A percentile compares a stretch with the other conserved stretches of the same genome.
These are phyloP conservation scores for Stephanodiscus triporus DNA, from an alignment of 108 stramenopile genomes.

Conservation along the genomic window DNA sequence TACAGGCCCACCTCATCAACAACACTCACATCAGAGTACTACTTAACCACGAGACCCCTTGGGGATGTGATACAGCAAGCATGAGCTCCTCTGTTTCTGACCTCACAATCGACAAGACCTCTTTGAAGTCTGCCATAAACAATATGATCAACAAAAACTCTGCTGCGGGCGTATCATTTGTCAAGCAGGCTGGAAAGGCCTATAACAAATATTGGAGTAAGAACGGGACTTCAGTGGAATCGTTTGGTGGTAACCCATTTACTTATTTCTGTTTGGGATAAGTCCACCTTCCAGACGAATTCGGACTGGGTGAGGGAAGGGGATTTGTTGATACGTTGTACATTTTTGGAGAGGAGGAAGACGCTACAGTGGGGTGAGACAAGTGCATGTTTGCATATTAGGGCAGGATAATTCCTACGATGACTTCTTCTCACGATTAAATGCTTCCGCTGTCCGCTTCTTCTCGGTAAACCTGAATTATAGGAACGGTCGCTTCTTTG, in stretches of 20 bases:
- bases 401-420: no score
- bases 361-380: no score
- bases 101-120: constrained; percentile 13
- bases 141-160: neutral
- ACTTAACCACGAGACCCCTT: constrained; percentile 21
- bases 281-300: constrained; percentile 8
- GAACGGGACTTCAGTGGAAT: neutral
- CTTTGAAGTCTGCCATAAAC: constrained; percentile 8
- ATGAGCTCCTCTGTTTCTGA: constrained; percentile 27
- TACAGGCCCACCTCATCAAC: neutral
- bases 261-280: constrained; percentile 29
- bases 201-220: neutral
- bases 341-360: no score
- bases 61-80: neutral
- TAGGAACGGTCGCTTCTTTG: constrained; percentile 18
- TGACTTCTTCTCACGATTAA: no score
- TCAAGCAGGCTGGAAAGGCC: neutral
- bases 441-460: constrained; percentile 6
- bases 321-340: constrained; percentile 17
- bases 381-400: no score
- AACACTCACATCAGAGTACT: constrained; percentile 1
- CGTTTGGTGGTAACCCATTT: constrained; percentile 12
- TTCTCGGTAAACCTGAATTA: constrained; percentile 17
- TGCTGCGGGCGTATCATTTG: neutral
- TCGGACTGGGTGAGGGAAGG: neutral